Base-by-base conservation (phyloP, 2,329 filamentous ascomycete genomes). In the Elsinoe batatas region DNA sequence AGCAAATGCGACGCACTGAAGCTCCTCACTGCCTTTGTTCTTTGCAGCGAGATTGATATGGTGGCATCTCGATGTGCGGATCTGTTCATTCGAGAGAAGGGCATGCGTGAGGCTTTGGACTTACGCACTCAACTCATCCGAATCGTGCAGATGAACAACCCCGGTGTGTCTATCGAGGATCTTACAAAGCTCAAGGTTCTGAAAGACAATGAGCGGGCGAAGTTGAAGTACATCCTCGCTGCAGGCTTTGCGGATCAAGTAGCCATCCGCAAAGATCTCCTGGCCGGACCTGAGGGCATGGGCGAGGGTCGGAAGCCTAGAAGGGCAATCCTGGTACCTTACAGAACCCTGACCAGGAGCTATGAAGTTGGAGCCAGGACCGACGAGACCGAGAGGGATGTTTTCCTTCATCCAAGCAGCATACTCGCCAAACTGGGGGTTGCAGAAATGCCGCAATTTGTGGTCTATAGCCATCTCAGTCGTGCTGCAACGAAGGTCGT, bases 221-320 rank as follows among this genome's bases (percentile, higher is more conserved):
- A 88, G 0, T 76, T 98, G 26, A 95, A 94, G 69, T 88, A 96
- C 67, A 94, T 97, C 72, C 83, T 88, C 18, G 88, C 91, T 0
- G 86, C 89, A 0, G 93, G 91, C 1, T 97, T 96, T 72, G 83
- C 97, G 64, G 93, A 98, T 70, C 87, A 96, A 62, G 80, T 98
- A 38, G 93, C 93, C 44, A 90, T 97, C 62, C 87, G 93, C 58
- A 88, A 88, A 3, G 91, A 98, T 69, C 75, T 89, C n/a, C 79
- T 88, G 8, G 47, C 26, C 7, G 40, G 40, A 13, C 60, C 43
- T 2, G 56, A 59, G 0, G 79, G 78, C 11, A 83, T 84, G 0
- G 82, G 85, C 59, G 71, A 79, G 54, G 71, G 76, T 44, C 78
- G 85, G 15, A 88, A 87, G 59, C 88, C 91, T 0, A 83, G 82